Evolutionary conservation across 2,329 filamentous ascomycete species (phyloP), one percentile per base, ranked within the genome.

Genomic region (Didymella segeticola): DNA sequence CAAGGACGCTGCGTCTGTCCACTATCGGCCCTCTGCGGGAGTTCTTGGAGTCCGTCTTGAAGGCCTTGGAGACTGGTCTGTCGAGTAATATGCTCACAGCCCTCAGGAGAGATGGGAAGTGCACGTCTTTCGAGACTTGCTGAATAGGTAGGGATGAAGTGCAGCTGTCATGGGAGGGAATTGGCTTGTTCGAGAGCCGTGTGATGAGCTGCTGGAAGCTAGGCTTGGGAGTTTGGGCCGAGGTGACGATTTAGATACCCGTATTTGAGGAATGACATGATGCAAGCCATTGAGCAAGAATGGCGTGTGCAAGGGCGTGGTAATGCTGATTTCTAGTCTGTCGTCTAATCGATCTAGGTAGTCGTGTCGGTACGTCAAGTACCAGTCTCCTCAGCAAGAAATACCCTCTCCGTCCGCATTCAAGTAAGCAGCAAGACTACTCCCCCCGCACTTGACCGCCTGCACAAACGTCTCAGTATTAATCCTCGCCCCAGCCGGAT

Each of bases 191-290:
- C 6, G 20, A 34, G 15, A 12, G 22, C 9, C 3, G 20, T 19
- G 5, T 17, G 25, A 22, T 1, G 12, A 15, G 17, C 4, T 20
- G 17, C 15, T 5, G 17, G 2, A 15, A 33, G 17, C 17, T 4
- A 9, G 19, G n/a, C 5, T 15, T 47, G 23, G 36, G 11, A 22
- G 15, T 30, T n/a, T n/a, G 10, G 15, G 22, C 8, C 12, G 36
- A 14, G 22, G 30, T 27, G n/a, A 10, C 31, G 36, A 41, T 30
- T 20, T 46, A 51, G 49, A 53, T 53, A 53, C 49, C 49, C 49
- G 43, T 41, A 14, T 39, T 27, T 17, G 15, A 34, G 33, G 22
- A 38, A 33, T 33, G 17, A 19, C 10, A 39, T 45, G 20, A 39
- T 31, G 12, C n/a, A 31, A 41, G 41, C 14, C 31, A 43, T 19